A percentile compares a stretch with the other conserved stretches of the same genome.
Evolutionary conservation across 805 yeast genomes (phyloP).

Genomic region (Sungouiella thailandica): DNA sequence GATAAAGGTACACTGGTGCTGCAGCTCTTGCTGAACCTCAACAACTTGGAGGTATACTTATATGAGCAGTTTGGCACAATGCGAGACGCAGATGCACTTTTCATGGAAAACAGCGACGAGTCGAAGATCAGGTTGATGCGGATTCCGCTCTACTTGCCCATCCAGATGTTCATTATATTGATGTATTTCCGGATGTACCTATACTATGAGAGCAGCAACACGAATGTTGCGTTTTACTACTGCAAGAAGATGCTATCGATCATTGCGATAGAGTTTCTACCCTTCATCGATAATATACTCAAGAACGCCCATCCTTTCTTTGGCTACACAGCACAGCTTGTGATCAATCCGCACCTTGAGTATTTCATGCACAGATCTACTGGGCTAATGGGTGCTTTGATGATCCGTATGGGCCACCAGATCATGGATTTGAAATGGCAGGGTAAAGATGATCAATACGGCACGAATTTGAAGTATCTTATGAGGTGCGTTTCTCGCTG

Average conservation of each 20-base stretch:
- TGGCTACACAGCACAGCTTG: conserved; percentile 7
- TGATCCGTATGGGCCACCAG: conserved; percentile 9
- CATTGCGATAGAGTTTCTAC: conserved; percentile 10
- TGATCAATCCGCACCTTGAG: conserved; percentile 9
- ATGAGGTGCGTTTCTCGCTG: conserved; percentile 6
- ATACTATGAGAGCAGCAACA: conserved; percentile 9
- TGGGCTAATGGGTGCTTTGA: conserved; percentile 6
- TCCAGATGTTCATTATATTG: conserved; percentile 7
- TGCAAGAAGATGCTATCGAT: conserved; percentile 10
- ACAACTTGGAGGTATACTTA: conserved; percentile 7
- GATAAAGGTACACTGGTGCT: conserved; percentile 2
- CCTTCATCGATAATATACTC: conserved; percentile 7
- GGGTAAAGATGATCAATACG: conserved; percentile 1
- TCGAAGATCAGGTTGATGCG: conserved; percentile 1
- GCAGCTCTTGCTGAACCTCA: conserved; percentile 6
- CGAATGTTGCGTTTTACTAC: conserved; percentile 10
- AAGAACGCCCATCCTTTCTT: conserved; percentile 6
- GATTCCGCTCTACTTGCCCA: conserved; percentile 6
- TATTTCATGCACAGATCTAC: conserved; percentile 11
- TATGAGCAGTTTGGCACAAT: conserved; percentile 2
- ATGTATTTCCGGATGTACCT: conserved; percentile 12
- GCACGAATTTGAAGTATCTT: conserved; percentile 5
- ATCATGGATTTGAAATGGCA: conserved; percentile 3
- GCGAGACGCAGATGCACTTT: conserved; percentile 3
- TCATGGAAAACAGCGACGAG: background rate